Percentiles rank a stretch among this genome's conserved stretches.
Evolutionary conservation across 768 basidiomycete genomes (phyloP).

Genomic region (Leucocoprinus leucothites): DNA sequence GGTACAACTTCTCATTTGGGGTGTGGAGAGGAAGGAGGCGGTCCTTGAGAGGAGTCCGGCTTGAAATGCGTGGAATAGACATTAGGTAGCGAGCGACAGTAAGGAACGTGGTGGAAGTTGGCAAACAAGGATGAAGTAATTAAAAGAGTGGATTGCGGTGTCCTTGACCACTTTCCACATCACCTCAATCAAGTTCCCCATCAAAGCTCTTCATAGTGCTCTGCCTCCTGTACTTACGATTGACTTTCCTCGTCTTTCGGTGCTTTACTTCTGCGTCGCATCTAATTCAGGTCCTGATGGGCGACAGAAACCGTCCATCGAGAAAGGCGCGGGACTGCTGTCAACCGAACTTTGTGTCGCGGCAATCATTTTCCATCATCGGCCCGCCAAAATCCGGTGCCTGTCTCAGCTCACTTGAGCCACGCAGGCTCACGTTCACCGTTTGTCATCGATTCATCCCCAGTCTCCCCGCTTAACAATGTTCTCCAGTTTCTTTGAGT

Average conservation of each 20-base stretch:
- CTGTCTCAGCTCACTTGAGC: no score
- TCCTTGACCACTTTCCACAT: no score
- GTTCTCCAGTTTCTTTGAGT: no score
- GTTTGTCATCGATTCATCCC: no score
- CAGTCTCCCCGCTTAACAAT: no score
- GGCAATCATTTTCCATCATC: no score
- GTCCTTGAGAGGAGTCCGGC: slow-evolving; percentile 32
- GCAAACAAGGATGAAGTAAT: not conserved
- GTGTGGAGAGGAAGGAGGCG: slow-evolving; percentile 21
- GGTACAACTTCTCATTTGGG: slow-evolving; percentile 14
- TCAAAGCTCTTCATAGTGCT: not conserved
- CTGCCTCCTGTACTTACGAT: not conserved
- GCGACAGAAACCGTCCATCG: not conserved
- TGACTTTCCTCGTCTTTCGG: not conserved
- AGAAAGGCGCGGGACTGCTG: no score
- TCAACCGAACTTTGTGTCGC: no score
- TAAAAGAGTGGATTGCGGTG: no score
- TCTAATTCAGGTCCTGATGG: not conserved
- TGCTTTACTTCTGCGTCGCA: no score
- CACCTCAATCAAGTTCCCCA: not conserved
- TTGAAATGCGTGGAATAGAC: slow-evolving; percentile 24
- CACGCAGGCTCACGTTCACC: no score
- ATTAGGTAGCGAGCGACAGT: slow-evolving; percentile 15
- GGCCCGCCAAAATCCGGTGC: no score
- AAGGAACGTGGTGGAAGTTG: slow-evolving; percentile 7